Evolutionary conservation across 2,329 filamentous ascomycete species (phyloP).

Genomic region (Colletotrichum musae): DNA sequence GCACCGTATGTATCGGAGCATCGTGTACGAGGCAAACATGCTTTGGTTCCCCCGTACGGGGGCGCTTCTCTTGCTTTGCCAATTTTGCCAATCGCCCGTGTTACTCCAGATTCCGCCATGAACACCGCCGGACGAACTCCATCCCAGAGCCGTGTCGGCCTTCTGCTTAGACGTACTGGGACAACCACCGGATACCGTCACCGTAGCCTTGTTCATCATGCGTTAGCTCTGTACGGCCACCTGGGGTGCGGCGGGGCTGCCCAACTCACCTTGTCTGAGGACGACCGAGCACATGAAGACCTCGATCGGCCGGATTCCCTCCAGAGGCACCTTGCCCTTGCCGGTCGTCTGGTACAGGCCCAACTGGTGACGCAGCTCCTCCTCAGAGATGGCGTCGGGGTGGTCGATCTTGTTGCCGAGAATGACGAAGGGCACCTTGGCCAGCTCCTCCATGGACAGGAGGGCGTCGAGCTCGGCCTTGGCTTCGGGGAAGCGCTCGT

Average conservation of each 20-base stretch:
- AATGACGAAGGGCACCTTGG: constrained; percentile 95
- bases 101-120: constrained; percentile 29
- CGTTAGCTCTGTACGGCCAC: constrained; percentile 39
- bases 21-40: constrained; percentile 35
- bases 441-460: constrained; percentile 95
- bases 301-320: constrained; percentile 95
- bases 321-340: constrained; percentile 93
- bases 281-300: constrained; percentile 99
- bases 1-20: constrained; percentile 21
- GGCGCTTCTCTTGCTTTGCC: constrained; percentile 27
- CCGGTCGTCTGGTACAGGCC: constrained; percentile 97
- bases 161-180: constrained; percentile 83
- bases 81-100: constrained; percentile 25
- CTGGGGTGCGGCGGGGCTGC: neutral
- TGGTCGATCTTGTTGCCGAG: constrained; percentile 99
- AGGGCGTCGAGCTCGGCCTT: constrained; percentile 98
- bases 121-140: constrained; percentile 29
- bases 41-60: constrained; percentile 24
- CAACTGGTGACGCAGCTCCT: constrained; percentile 91
- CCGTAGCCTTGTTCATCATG: constrained; percentile 75
- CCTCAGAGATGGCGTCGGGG: constrained; percentile 94
- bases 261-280: constrained; percentile 86
- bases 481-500: constrained; percentile 92
- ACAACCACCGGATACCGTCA: constrained; percentile 91
- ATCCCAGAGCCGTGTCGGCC: constrained; percentile 14